Evolutionary conservation across 1,139 yeast species (phyloP).

Genomic region (Protomyces inundatus): DNA sequence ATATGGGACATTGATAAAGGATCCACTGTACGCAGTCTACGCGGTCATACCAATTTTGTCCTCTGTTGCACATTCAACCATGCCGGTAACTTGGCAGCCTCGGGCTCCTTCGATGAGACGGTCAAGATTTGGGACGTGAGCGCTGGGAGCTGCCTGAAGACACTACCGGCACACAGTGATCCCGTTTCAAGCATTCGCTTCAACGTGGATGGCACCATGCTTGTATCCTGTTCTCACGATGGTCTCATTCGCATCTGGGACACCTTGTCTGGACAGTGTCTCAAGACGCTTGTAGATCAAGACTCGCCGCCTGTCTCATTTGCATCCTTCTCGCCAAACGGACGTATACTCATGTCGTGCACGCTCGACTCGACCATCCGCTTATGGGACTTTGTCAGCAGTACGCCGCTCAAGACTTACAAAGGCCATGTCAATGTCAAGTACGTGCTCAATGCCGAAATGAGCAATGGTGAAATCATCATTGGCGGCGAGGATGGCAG

Average conservation of each 20-base stretch:
- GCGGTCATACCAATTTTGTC: conserved; percentile 83
- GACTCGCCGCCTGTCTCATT: conserved; percentile 53
- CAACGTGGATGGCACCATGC: conserved; percentile 72
- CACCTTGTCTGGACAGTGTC: conserved; percentile 81
- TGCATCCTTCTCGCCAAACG: conserved; percentile 75
- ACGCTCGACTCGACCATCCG: conserved; percentile 75
- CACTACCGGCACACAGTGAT: conserved; percentile 89
- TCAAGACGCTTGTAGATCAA: conserved; percentile 65
- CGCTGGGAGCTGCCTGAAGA: conserved; percentile 64
- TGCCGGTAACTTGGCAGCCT: conserved; percentile 71
- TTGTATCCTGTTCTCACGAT: conserved; percentile 85
- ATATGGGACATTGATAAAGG: conserved; percentile 59
- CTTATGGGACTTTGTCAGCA: conserved; percentile 77
- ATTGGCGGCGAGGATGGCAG: conserved; percentile 65
- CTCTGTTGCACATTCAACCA: conserved; percentile 64
- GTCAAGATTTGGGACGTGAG: conserved; percentile 75
- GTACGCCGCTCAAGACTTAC: conserved; percentile 71
- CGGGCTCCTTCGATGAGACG: conserved; percentile 79
- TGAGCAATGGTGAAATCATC: conserved; percentile 40
- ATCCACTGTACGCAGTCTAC: conserved; percentile 54
- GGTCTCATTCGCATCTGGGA: conserved; percentile 86
- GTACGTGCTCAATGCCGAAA: conserved; percentile 30
- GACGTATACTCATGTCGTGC: conserved; percentile 69
- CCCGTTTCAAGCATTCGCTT: conserved; percentile 75
- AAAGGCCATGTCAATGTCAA: conserved; percentile 41